Base-by-base conservation (phyloP, 1,284 basidiomycete species). In the Sanguinoderma infundibulare region DNA sequence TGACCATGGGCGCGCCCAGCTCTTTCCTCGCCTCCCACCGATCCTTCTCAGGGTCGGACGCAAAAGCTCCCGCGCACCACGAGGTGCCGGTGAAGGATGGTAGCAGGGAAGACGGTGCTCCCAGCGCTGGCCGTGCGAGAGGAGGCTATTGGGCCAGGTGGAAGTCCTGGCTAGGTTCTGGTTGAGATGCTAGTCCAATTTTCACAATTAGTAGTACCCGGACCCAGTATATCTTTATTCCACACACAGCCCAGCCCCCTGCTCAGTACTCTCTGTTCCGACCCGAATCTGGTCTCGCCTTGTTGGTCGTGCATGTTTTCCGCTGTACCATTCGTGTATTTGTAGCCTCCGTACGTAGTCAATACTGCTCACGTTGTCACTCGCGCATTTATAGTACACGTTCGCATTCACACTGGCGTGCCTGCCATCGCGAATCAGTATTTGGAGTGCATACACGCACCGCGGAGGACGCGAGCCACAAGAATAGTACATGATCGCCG, bases 1-100 rank as follows among this genome's bases (percentile, higher is more conserved):
- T 90, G 87, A 78, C 86, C 15, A 76, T 91, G 57, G 79, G 79
- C 12, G 74, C 74, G 10, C 74, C 81, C 44, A 67, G 67, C 70
- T 64, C 78, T 57, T 74, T 72, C 62, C 71, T 80, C 46, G 71
- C 72, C 30, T 66, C 72, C 55, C n/a, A n/a, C n/a, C 63, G 65
- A 46, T 50, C 59, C 28, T 62, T 65, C 28, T 59, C 67, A 28
- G 63, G 57, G 4, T 59, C 66, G 36, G 65, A 64, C 15, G 46
- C 61, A 24, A 60, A 58, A 54, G 39, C 65, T 12, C 30, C 59
- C 55, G 40, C 53, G 5, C 61, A 60, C 17, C 59, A 64, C 53
- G 55, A 59, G 40, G 44, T 53, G 20, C 50, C 52, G 30, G 32
- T 32, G 38, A 49, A 57, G 20, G 50, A 38, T 24, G 63, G 63